Evolutionary conservation across 257 asterid genomes (phyloP), one percentile per base, ranked within the genome.

Genomic region (Euphrasia confusa): DNA sequence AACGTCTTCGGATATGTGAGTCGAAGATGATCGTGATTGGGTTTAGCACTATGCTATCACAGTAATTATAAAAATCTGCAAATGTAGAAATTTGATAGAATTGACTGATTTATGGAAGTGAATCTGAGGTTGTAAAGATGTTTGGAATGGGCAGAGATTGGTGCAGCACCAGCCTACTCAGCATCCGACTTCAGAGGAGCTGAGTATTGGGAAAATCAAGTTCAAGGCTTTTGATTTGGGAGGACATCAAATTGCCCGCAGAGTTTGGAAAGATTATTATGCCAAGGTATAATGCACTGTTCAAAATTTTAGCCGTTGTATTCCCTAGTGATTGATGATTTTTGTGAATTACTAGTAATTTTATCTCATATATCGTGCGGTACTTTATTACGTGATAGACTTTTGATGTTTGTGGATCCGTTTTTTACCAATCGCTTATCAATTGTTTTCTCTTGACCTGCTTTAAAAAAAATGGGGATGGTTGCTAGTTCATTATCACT

Each of bases 141-240:
- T 72, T 69, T 37, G 50, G 18, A 64, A 69, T 78, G 67, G 32
- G 70, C 96, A 90, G 97, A 87, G 97, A 80, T 68, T 90, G 92
- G 97, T 83, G 18, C 97, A 90, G 68, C 97, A 90, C 78, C 97
- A 90, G 77, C 97, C 97, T 18, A 90, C 97, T 2, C 97, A 90
- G 73, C 81, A 87, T 71, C 97, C 97, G 0, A 90, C 97, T 8
- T 90, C 97, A 1, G 97, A 90, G 80, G 97, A 87, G 81, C 84
- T 90, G 60, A 87, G 96, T 62, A 77, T 77, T 62, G 81, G 81
- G 65, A 77, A 65, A 66, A 77, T 77, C 75, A 90, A 90, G 86
- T 90, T 90, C 74, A 90, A 85, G 77, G 96, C 97, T 48, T 90
- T 90, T 79, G 97, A 90, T 68, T 75, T 90, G 84, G 97, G 97